Evolutionary conservation across 805 yeast species (phyloP), one percentile per base, ranked within the genome.

Genomic region (Nakazawaea populi): DNA sequence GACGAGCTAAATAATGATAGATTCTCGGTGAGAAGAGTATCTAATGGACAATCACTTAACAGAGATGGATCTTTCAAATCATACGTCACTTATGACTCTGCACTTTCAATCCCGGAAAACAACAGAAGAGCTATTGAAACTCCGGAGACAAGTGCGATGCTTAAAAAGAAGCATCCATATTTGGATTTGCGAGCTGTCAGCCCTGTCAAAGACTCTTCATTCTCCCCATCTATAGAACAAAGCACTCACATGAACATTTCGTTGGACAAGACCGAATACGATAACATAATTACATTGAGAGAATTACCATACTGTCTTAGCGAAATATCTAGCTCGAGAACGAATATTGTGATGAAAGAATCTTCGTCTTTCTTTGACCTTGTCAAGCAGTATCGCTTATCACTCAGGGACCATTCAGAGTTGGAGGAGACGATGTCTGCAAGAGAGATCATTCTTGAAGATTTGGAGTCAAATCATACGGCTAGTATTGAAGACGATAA

Each of bases 1-100:
- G 24, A 18, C 24, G 38, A 47, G 12, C n/a, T 36, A 10, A 31
- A 34, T 24, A 42, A 52, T 10, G 53, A 49, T 29, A 51, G 59
- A 30, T 56, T 60, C 37, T 65, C 69, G 9, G 54, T 64, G 9
- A 56, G 58, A 14, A 61, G 66, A 29, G 62, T 63, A 27, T 70
- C 79, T 1, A 58, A 68, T 39, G 11, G 27, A 9, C 14, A 29
- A 30, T 1, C 10, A 7, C 10, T 29, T 11, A 65, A 61, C 52
- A 72, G 67, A 49, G 56, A 69, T 48, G 70, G 68, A 34, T 75
- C 81, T 1, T 56, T 64, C 3, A 71, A 71, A 52, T 82, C 87
- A 1, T 82, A 80, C 56, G 56, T 81, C 45, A 78, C 85, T 39
- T 83, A 82, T 54, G 86, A 82, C 59, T 81, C 87, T 0, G 77